Percentiles rank a stretch among this genome's conserved stretches.
Evolutionary conservation across 2,329 filamentous ascomycete species (phyloP).

Genomic region (Stagonosporopsis rhizophila): DNA sequence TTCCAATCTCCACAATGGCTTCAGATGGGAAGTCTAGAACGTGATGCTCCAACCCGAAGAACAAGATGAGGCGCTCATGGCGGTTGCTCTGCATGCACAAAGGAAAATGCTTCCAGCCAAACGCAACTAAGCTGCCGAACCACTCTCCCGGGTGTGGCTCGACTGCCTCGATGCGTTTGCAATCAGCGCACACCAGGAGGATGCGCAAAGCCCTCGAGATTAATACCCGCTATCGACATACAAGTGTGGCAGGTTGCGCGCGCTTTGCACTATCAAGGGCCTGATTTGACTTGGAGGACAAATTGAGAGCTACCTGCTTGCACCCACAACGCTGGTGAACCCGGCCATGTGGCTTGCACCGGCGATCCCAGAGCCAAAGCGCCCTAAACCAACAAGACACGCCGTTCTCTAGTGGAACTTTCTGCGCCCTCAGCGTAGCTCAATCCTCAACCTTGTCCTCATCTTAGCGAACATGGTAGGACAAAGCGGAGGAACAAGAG

Average conservation of each 20-base stretch:
- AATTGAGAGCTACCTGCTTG: not conserved
- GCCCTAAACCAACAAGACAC: constrained; percentile 6
- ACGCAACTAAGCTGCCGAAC: not conserved
- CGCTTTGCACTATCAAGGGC: not conserved
- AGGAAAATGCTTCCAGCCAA: constrained; percentile 3
- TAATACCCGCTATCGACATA: not conserved
- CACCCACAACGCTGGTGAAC: constrained; percentile 2
- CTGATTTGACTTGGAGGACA: not conserved
- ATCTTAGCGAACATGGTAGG: not conserved
- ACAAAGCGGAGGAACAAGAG: not conserved
- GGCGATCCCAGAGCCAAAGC: constrained; percentile 15
- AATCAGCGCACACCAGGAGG: constrained; percentile 1
- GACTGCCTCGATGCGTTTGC: not conserved
- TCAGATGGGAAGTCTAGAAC: constrained; percentile 1
- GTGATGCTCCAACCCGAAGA: not conserved
- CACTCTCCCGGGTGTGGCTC: constrained; percentile 10
- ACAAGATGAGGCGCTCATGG: constrained; percentile 4
- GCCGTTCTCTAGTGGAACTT: constrained; percentile 1
- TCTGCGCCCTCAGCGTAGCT: not conserved
- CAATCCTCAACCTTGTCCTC: not conserved
- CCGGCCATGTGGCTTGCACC: constrained; percentile 13
- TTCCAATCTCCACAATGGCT: constrained; percentile 3
- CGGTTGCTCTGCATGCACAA: constrained; percentile 6
- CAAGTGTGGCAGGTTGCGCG: not conserved
- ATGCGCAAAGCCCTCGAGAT: not conserved